Evolutionary conservation across 768 basidiomycete genomes (phyloP), one percentile per base, ranked within the genome.

Genomic region (Coprinellus aureogranulatus): DNA sequence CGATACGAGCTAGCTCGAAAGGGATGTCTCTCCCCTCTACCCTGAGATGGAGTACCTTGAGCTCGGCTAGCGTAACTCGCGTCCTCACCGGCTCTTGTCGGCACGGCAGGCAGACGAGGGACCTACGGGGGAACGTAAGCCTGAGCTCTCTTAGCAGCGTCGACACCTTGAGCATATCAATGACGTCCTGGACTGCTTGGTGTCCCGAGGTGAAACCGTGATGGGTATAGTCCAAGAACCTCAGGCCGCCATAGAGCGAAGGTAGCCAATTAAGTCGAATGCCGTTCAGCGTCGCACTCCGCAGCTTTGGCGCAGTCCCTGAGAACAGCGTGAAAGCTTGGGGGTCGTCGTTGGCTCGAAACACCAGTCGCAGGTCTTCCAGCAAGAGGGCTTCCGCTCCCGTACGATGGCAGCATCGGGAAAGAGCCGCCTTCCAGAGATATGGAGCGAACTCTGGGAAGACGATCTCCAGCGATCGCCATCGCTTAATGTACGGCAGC

Each of bases 201-300:
- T 79, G 71, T 4, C 83, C 87, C 20, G 67, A 70, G 39, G 79
- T 87, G 69, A 88, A 87, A 22, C 84, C 83, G 58, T 89, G 88
- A 62, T 90, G 88, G 1, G 85, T 84, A 62, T 89, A 90, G 68
- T 89, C 84, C 42, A 90, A 76, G 63, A 74, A 81, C 5, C 79
- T 81, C 44, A 90, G 73, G 65, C 86, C 85, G 39, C 74, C 72
- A 62, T 85, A 89, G 31, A 89, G 72, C 10, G 80, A 80, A 31
- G 87, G 83, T 12, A 79, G 66, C 87, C 87, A 89, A 3, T 77
- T 70, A 52, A 90, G 67, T 58, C 84, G 79, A 41, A 88, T 79
- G 2, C 88, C 88, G 54, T 87, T 81, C n/a, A 89, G 58, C 2
- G 81, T 83, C 45, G 81, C 75, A 20, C 77, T 75, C 34, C 77